phyloP scores from a whole-genome alignment of 176 grass and related monocot genomes.

The Miscanthus lutarioriparius region DNA sequence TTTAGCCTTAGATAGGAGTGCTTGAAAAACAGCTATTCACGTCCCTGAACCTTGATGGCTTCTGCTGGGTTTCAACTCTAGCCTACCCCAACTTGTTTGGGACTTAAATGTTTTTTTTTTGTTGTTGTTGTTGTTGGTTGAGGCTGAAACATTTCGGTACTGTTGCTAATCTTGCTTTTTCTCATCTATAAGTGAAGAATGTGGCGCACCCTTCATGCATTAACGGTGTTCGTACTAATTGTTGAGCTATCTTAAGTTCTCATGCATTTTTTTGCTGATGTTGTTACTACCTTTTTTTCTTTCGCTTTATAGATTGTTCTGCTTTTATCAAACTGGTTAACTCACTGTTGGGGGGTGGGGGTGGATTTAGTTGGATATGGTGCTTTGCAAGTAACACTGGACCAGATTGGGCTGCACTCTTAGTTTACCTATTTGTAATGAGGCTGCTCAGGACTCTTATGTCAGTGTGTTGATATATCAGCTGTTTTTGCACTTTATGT shows the following conservation, averaged over 20 bases:
- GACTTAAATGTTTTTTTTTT: too few relatives aligned
- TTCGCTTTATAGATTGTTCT: neutral
- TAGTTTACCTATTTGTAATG: neutral
- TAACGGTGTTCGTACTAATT: neutral
- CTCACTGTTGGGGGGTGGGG: neutral
- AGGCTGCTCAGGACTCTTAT: neutral
- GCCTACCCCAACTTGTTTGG: too few relatives aligned
- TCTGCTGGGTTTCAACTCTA: too few relatives aligned
- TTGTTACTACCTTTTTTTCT: neutral
- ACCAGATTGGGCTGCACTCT: neutral
- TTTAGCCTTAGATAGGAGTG: too few relatives aligned
- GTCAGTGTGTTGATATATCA: too few relatives aligned
- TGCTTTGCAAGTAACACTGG: neutral
- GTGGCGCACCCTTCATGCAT: conserved; percentile 3
- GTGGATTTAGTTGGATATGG: neutral
- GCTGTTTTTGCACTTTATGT: too few relatives aligned
- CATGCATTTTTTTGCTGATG: neutral
- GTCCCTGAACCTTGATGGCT: too few relatives aligned
- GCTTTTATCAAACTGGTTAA: neutral
- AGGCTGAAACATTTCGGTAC: neutral
- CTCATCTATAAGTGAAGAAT: neutral
- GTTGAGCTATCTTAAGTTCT: neutral
- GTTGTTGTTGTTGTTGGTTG: too few relatives aligned
- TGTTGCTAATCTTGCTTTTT: neutral
- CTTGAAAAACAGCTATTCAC: too few relatives aligned